Evolutionary conservation across 257 asterid genomes (phyloP), one percentile per base, ranked within the genome.

Genomic region (Salvia splendens): DNA sequence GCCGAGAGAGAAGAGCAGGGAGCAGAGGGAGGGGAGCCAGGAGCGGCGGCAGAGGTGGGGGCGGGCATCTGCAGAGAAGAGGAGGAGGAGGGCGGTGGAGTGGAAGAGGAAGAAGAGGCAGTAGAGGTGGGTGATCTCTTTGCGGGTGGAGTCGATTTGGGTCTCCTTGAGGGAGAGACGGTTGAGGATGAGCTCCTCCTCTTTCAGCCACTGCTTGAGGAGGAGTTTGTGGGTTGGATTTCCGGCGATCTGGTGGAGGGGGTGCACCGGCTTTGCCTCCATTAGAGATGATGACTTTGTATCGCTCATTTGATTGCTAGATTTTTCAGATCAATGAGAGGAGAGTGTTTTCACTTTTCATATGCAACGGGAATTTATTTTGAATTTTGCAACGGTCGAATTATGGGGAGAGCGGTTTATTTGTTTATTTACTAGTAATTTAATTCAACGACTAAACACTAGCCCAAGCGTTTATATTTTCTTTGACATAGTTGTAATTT

Each of bases 171-270:
- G 87, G 55, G 95, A 72, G 81, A 85, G 84, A 3, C 97, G 86
- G 75, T 79, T 82, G 65, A 93, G 86, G 82, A 93, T 90, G 42
- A 93, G 83, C 54, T 90, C 95, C 63, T 90, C 88, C 75, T 93
- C 97, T 62, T 90, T 90, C 1, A 93, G 86, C 99, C 99, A 90
- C 70, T 93, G 97, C 73, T 93, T 93, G 16, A 93, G 87, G 66
- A 89, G 97, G 73, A 93, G 95, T 72, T 83, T 87, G 92, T 93
- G 99, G 47, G 90, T 88, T 15, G 97, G 95, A 48, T 78, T 80
- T 30, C 69, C 75, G 1, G 95, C 97, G 11, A 90, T 93, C 73
- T 93, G 96, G 78, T 86, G 95, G 76, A 93, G 92, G 11, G 79
- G 79, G 41, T 75, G 79, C 35, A 69, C 3, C 9, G 58, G 12